Conservation (phyloP, 768 basidiomycete genomes). For the Coprinopsis strossmayeri region DNA sequence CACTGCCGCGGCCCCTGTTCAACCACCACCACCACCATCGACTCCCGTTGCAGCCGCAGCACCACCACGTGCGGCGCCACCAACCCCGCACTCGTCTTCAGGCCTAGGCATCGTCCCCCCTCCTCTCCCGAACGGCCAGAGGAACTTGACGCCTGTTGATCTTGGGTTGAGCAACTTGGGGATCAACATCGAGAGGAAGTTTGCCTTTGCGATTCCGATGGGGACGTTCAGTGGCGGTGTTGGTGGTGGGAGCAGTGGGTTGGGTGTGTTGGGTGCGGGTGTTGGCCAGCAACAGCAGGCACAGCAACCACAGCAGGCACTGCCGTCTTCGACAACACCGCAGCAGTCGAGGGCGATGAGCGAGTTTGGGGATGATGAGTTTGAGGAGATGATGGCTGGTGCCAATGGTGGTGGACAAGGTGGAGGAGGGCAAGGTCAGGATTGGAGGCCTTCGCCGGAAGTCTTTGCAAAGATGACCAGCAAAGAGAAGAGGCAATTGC, state of each 20-base stretch:
- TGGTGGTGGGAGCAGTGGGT: not conserved
- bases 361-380: constrained; percentile 33
- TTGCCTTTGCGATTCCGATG: constrained; percentile 8
- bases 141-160: constrained; percentile 9
- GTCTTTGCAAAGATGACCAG: constrained; percentile 93
- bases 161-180: not conserved
- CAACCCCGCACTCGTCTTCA: constrained; percentile 1
- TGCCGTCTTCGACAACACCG: not conserved
- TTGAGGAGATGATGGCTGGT: constrained; percentile 34
- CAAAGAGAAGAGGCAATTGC: constrained; percentile 92
- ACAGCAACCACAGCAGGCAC: too few species aligned
- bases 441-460: constrained; percentile 85
- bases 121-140: constrained; percentile 9
- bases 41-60: too few species aligned
- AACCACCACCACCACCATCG: not conserved
- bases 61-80: not conserved
- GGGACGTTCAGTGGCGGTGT: constrained; percentile 1
- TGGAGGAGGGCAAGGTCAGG: constrained; percentile 37
- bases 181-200: constrained; percentile 7
- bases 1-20: too few species aligned
- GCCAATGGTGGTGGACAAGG: not conserved
- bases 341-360: constrained; percentile 15
- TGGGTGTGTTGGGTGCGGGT: not conserved
- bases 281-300: not conserved
- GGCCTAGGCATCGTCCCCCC: constrained; percentile 16